A percentile compares a stretch with the other conserved stretches of the same genome.
Evolutionary conservation across 306 rosid genomes (phyloP).

Genomic region (Abrus precatorius): DNA sequence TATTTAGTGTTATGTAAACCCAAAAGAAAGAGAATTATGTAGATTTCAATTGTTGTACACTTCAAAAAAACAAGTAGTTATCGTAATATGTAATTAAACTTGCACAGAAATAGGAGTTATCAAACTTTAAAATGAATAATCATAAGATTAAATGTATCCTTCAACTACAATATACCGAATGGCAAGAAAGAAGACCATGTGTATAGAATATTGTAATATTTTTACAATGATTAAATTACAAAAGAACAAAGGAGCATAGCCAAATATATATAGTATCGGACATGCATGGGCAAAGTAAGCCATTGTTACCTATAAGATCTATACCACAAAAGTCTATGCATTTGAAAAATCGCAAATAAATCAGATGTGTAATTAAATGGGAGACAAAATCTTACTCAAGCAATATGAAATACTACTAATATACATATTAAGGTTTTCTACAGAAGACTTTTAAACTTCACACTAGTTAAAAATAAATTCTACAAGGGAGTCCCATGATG

Average conservation of each 20-base stretch:
- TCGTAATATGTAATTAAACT: slow-evolving; percentile 20
- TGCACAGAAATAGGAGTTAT: slow-evolving; percentile 78
- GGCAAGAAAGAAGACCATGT: background rate
- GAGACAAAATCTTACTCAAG: background rate
- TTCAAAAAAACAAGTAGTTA: background rate
- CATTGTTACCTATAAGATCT: background rate
- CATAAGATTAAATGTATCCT: background rate
- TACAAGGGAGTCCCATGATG: background rate
- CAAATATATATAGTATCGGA: background rate
- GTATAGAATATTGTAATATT: background rate
- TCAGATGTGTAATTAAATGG: background rate
- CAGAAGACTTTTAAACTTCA: background rate
- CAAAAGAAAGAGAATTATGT: too few relatives aligned
- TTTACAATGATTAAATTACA: background rate
- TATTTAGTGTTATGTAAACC: slow-evolving; percentile 21
- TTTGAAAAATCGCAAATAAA: too few relatives aligned
- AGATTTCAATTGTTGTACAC: slow-evolving; percentile 4
- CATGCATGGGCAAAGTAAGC: background rate
- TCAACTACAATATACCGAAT: too few relatives aligned
- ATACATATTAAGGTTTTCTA: background rate
- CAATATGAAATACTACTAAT: background rate
- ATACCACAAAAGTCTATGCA: background rate
- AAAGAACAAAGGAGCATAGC: background rate
- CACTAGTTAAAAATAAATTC: background rate
- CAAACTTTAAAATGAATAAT: slow-evolving; percentile 61